Percentiles rank a stretch among this genome's conserved stretches.
phyloP scores from a whole-genome alignment of 2,329 filamentous ascomycete species.

The Leptographium lundbergii region DNA sequence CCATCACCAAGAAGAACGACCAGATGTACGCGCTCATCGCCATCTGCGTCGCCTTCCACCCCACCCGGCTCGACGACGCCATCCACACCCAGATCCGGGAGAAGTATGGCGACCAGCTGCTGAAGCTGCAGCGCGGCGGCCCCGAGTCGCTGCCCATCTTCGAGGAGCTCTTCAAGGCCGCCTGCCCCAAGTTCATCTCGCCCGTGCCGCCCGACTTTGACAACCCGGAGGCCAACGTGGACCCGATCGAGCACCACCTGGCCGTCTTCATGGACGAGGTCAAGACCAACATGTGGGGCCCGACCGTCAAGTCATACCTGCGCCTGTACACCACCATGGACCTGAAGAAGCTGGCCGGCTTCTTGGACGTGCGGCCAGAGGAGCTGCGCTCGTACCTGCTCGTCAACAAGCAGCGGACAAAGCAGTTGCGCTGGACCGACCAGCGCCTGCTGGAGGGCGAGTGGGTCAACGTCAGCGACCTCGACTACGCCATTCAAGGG shows the following conservation, averaged over 20 bases:
- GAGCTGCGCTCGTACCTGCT: constrained; percentile 87
- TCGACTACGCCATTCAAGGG: constrained; percentile 94
- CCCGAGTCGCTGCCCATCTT: constrained; percentile 93
- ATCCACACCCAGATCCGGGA: constrained; percentile 96
- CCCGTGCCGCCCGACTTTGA: constrained; percentile 96
- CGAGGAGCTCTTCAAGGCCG: constrained; percentile 91
- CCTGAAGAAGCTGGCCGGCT: constrained; percentile 91
- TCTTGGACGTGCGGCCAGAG: constrained; percentile 94
- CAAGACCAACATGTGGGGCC: constrained; percentile 97
- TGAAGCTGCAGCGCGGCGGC: constrained; percentile 89
- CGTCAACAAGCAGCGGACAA: constrained; percentile 96
- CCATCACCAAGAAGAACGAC: constrained; percentile 99
- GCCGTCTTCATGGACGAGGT: constrained; percentile 99
- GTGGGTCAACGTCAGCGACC: constrained; percentile 80
- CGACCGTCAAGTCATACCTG: constrained; percentile 95
- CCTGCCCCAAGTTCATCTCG: constrained; percentile 99
- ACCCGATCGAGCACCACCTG: constrained; percentile 94
- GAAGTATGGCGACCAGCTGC: constrained; percentile 98
- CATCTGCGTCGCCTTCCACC: constrained; percentile 97
- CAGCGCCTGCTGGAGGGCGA: constrained; percentile 86
- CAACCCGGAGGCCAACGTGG: constrained; percentile 87
- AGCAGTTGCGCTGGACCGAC: constrained; percentile 90
- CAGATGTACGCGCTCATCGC: constrained; percentile 99
- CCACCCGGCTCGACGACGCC: constrained; percentile 92
- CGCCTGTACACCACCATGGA: constrained; percentile 99